Evolutionary conservation across 441 rosid genomes (phyloP).

Genomic region (Euphorbia celastroides): DNA sequence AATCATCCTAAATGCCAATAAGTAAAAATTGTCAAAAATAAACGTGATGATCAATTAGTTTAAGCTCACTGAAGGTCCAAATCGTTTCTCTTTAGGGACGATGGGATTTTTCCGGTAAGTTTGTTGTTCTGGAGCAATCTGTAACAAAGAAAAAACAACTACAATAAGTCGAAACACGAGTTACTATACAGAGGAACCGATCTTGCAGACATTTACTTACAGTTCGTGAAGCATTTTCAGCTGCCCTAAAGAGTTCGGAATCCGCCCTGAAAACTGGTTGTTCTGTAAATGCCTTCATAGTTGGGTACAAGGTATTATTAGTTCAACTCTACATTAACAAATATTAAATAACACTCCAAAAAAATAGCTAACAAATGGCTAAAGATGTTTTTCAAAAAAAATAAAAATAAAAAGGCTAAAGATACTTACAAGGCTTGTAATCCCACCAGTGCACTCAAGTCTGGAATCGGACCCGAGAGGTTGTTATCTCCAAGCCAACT

Average conservation of each 20-base stretch:
- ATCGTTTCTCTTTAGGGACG: constrained; percentile 32
- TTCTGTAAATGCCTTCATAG: constrained; percentile 66
- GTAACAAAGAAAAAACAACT: constrained; percentile 15
- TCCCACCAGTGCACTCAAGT: constrained; percentile 37
- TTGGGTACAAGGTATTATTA: background rate
- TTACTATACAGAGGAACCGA: no score
- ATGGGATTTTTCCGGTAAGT: constrained; percentile 51
- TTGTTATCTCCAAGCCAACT: constrained; percentile 75
- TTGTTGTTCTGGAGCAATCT: constrained; percentile 68
- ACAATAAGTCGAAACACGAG: no score
- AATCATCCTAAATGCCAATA: background rate
- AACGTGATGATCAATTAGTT: background rate
- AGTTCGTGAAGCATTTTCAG: constrained; percentile 44
- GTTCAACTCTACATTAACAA: background rate
- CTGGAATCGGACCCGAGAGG: constrained; percentile 67
- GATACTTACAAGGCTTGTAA: constrained; percentile 60
- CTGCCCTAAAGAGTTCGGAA: constrained; percentile 55
- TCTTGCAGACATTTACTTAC: constrained; percentile 38
- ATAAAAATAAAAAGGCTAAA: no score
- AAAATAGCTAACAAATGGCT: no score
- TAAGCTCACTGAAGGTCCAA: constrained; percentile 47
- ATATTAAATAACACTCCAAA: no score
- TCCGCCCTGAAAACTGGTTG: constrained; percentile 54
- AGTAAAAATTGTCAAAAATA: background rate
- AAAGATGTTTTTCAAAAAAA: no score